These are phyloP conservation scores for Pecoramyces ruminantium DNA, from an alignment of 192 early-diverging fungal species.

Conservation along the genomic window DNA sequence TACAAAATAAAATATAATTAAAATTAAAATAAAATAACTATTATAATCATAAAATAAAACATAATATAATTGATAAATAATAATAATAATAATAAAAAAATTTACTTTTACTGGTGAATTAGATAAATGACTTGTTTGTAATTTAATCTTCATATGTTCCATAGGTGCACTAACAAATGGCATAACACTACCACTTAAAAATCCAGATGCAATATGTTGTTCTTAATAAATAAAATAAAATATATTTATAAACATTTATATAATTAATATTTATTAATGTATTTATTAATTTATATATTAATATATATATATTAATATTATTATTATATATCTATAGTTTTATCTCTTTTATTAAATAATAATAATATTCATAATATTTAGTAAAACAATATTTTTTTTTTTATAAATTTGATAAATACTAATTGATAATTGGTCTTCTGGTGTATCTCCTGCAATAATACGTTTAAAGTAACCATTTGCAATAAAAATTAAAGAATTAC, in stretches of 20 bases:
- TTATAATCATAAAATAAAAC: too few relatives aligned
- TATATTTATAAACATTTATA: too few relatives aligned
- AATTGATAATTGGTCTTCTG: slow-evolving; percentile 19
- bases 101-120: too few relatives aligned
- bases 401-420: slow-evolving; percentile 9
- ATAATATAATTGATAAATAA: too few relatives aligned
- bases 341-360: not conserved
- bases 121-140: slow-evolving; percentile 22
- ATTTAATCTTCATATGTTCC: slow-evolving; percentile 49
- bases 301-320: not conserved
- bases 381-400: not conserved
- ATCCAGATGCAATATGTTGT: slow-evolving; percentile 33
- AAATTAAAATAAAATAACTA: not conserved
- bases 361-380: not conserved
- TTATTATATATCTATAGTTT: not conserved
- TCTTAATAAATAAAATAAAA: slow-evolving; percentile 4
- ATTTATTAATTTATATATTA: not conserved
- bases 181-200: slow-evolving; percentile 47
- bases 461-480: slow-evolving; percentile 42
- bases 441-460: slow-evolving; percentile 21
- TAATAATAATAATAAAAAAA: too few relatives aligned
- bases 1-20: slow-evolving; percentile 4
- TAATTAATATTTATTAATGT: not conserved
- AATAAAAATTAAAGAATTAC: slow-evolving; percentile 53
- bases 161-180: slow-evolving; percentile 52